phyloP scores from a whole-genome alignment of 2,329 filamentous ascomycete species.

The Trichoderma sp. region DNA sequence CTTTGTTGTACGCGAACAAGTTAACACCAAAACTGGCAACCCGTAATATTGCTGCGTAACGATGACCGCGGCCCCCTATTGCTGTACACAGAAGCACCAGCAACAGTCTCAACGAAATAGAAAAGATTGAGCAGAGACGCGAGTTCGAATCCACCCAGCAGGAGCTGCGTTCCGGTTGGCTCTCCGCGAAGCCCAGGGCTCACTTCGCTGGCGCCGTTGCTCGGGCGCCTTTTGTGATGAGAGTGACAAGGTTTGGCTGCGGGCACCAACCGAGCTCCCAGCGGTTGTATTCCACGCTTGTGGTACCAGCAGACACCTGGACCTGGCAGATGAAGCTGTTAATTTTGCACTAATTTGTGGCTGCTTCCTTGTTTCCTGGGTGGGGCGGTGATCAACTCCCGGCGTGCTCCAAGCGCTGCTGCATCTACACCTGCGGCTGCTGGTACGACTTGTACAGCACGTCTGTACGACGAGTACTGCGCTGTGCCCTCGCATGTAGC shows the following conservation, averaged over 20 bases:
- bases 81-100: background rate
- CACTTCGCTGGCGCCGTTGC: background rate
- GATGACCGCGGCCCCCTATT: conserved; percentile 18
- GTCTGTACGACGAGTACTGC: background rate
- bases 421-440: conserved; percentile 1
- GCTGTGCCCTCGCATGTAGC: background rate
- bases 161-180: conserved; percentile 1
- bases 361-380: conserved; percentile 4
- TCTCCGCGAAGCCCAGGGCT: background rate
- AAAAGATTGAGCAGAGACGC: background rate
- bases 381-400: conserved; percentile 24
- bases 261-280: background rate
- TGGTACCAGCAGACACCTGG: background rate
- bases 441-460: background rate
- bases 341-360: background rate
- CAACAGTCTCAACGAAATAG: background rate
- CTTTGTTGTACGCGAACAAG: background rate
- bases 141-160: background rate
- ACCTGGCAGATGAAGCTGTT: conserved; percentile 2
- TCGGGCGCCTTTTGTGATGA: conserved; percentile 1
- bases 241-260: background rate
- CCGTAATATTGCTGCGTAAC: background rate
- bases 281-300: background rate
- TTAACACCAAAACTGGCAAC: background rate
- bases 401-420: conserved; percentile 2